Evolutionary conservation across 306 rosid species (phyloP).

Genomic region (Acmispon strigosus): DNA sequence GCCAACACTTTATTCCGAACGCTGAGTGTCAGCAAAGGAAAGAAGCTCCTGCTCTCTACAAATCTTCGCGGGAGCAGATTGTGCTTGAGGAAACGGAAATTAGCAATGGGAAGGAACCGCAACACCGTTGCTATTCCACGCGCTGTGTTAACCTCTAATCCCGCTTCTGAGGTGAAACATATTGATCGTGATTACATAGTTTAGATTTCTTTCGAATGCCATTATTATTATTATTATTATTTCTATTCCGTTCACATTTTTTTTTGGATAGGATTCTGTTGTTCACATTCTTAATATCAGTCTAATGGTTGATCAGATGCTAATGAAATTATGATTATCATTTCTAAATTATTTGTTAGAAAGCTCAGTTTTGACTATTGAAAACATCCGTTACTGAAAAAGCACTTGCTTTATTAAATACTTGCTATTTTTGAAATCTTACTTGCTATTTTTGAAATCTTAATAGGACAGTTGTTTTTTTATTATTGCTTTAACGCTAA

Average conservation of each 20-base stretch:
- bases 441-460: too few relatives aligned
- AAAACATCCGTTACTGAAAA: too few relatives aligned
- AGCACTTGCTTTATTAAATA: too few relatives aligned
- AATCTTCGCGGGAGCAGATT: conserved; percentile 52
- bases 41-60: conserved; percentile 37
- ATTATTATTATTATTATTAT: not conserved
- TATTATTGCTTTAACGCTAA: not conserved
- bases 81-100: conserved; percentile 37
- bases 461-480: not conserved
- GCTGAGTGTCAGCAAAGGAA: conserved; percentile 39
- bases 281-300: too few relatives aligned
- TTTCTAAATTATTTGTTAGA: too few relatives aligned
- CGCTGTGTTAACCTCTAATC: conserved; percentile 54
- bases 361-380: too few relatives aligned
- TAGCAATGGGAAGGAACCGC: conserved; percentile 40
- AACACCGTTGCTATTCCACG: conserved; percentile 30
- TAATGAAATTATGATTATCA: too few relatives aligned
- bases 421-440: too few relatives aligned
- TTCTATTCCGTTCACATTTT: not conserved
- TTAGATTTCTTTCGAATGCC: not conserved
- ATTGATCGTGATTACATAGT: not conserved
- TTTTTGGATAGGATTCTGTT: too few relatives aligned
- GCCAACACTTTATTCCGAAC: conserved; percentile 48
- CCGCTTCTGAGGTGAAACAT: conserved; percentile 46
- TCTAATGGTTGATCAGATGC: too few relatives aligned